Base-by-base conservation (phyloP, 768 basidiomycete genomes). In the Pseudohyphozyma bogoriensis region DNA sequence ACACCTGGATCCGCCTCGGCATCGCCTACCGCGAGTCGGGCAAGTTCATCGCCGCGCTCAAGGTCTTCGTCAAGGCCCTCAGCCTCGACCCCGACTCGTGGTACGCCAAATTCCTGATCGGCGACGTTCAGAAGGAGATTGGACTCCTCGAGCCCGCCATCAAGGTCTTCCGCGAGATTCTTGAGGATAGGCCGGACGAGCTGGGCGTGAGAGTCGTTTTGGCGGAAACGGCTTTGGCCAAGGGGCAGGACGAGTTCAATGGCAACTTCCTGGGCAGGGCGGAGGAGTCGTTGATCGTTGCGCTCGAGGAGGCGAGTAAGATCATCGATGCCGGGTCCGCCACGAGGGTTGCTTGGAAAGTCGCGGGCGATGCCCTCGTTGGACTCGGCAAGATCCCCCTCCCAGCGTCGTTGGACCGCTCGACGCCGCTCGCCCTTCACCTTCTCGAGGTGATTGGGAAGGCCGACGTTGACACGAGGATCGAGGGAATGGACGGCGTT, bases 1-100 rank as follows among this genome's bases (percentile, higher is more conserved):
- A 83, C 20, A 81, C 85, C n/a, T 97, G 93, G 95, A 78, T 90
- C 18, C 82, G 87, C 39, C 79, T 99, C 4, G 92, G 92, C 2
- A 89, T 95, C 73, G 87, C 89, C 0, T 97, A 99, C 68, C 82
- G 81, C 66, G 85, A 81, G 69, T 85, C 88, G 15, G 93, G 95
- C 51, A 82, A 89, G 36, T 86, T 90, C 66, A 83, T 82, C 22
- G 92, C 95, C 20, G 87, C 90, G 0, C 73, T 95, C 60, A 97
- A 93, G 73, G 86, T 92, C 0, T 81, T 97, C 24, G 75, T 77
- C 12, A 84, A 80, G 50, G 89, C 89, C 0, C 79, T 81, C 18
- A 83, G 85, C 61, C 78, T 95, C 59, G 76, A 82, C 26, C 83
- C 87, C 0, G 74, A 80, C 15, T 85, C 89, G 64, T 97, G 93